Conservation (phyloP, 371 early-diverging fungal genomes). For the Saksenaea oblongispora region DNA sequence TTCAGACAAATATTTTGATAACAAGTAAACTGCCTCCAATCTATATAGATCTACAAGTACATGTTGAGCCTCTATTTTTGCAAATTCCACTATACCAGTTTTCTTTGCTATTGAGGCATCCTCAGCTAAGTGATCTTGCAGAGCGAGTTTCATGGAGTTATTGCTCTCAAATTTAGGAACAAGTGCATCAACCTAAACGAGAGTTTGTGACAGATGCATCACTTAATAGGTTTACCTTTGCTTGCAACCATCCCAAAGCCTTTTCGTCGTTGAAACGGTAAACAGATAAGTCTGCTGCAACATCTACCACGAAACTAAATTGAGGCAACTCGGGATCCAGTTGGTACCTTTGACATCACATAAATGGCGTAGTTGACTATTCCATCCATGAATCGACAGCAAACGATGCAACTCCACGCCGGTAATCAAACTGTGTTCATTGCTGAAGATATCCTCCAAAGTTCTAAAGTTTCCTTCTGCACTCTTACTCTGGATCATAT, state of each 20-base stretch:
- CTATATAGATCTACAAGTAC: constrained; percentile 2
- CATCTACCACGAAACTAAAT: constrained; percentile 9
- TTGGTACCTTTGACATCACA: constrained; percentile 27
- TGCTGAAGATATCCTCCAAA: constrained; percentile 26
- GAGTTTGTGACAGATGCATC: not conserved
- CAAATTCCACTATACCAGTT: not conserved
- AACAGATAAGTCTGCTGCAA: constrained; percentile 13
- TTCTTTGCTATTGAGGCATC: constrained; percentile 16
- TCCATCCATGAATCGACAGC: constrained; percentile 10
- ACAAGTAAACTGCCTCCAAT: not conserved
- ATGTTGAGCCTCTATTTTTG: not conserved
- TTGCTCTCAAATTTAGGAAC: not conserved
- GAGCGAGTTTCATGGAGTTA: not conserved
- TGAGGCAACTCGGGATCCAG: not conserved
- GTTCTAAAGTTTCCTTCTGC: constrained; percentile 9
- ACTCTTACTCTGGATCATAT: not conserved
- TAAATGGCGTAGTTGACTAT: constrained; percentile 19
- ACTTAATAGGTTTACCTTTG: constrained; percentile 15
- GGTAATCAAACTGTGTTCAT: constrained; percentile 15
- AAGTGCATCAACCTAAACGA: not conserved
- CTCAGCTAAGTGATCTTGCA: constrained; percentile 12
- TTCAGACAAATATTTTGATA: not conserved
- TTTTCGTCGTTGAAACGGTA: constrained; percentile 22
- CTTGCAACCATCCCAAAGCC: constrained; percentile 17
- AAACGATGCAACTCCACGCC: constrained; percentile 18